Conservation (phyloP, 2,329 filamentous ascomycete genomes). For the Westerdykella ornata region DNA sequence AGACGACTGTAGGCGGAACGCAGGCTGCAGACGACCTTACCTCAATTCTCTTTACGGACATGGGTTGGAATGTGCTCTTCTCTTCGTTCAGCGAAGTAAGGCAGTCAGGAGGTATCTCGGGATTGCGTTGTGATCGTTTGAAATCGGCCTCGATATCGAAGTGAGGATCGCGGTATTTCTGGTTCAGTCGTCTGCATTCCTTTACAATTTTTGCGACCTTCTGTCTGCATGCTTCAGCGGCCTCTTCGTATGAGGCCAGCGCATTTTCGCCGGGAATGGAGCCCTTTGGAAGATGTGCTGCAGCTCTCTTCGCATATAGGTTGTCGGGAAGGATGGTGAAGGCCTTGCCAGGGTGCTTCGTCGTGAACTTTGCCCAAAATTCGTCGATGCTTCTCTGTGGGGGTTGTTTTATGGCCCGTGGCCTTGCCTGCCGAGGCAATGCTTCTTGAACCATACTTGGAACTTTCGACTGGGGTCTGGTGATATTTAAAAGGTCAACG, state of each 20-base stretch:
- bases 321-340: conserved; percentile 65
- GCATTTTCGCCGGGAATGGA: conserved; percentile 55
- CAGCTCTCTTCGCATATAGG: conserved; percentile 55
- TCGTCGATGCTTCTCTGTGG: conserved; percentile 63
- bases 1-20: conserved; percentile 3
- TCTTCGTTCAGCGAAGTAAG: conserved; percentile 44
- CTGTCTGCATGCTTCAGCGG: conserved; percentile 59
- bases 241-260: conserved; percentile 65
- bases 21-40: conserved; percentile 35
- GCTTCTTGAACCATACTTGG: conserved; percentile 32
- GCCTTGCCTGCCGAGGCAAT: conserved; percentile 12
- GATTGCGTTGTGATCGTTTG: conserved; percentile 42
- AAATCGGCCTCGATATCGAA: conserved; percentile 78
- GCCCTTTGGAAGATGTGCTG: conserved; percentile 49
- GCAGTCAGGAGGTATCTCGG: conserved; percentile 42
- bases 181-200: conserved; percentile 68
- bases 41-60: conserved; percentile 65
- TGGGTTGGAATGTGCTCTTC: conserved; percentile 48
- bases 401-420: conserved; percentile 44
- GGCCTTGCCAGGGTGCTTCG: conserved; percentile 65
- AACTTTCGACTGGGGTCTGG: conserved; percentile 30
- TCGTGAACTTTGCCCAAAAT: conserved; percentile 65
- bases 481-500: conserved; percentile 34
- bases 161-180: conserved; percentile 79
- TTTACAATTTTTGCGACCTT: conserved; percentile 53